These are phyloP conservation scores for Linum trigynum DNA, from an alignment of 345 rosid species.

Conservation along the genomic window DNA sequence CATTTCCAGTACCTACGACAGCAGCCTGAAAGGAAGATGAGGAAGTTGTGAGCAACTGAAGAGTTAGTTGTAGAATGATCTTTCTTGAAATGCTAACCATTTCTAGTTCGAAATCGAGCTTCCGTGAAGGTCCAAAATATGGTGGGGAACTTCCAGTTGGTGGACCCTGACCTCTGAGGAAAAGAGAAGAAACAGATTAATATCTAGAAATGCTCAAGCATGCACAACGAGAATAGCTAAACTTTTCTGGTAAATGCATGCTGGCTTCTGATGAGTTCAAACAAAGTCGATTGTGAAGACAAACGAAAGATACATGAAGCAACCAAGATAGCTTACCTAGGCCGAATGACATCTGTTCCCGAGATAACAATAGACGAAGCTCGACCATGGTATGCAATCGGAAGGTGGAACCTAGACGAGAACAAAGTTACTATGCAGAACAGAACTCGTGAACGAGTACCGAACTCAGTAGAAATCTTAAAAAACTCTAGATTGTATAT, in stretches of 20 bases:
- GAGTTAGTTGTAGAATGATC: neutral
- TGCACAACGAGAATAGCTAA: neutral
- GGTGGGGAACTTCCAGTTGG: slow-evolving; percentile 69
- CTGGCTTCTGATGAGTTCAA: neutral
- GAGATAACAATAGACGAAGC: slow-evolving; percentile 86
- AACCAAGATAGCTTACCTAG: slow-evolving; percentile 37
- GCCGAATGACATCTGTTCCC: slow-evolving; percentile 79
- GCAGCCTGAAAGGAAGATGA: slow-evolving; percentile 56
- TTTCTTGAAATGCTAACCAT: slow-evolving; percentile 48
- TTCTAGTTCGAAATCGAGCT: slow-evolving; percentile 96
- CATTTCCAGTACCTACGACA: slow-evolving; percentile 92
- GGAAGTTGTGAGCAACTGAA: neutral
- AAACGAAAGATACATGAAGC: neutral
- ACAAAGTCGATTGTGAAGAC: neutral
- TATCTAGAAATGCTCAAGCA: neutral
- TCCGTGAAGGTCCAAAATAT: slow-evolving; percentile 77
- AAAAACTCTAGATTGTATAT: neutral
- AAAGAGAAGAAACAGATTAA: slow-evolving; percentile 13
- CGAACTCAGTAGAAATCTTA: too few relatives aligned
- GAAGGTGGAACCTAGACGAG: slow-evolving; percentile 78
- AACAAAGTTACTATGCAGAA: neutral
- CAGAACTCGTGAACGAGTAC: neutral
- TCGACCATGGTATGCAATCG: slow-evolving; percentile 95
- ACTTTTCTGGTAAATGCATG: neutral
- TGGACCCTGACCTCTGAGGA: slow-evolving; percentile 69